Percentiles rank a stretch among this genome's conserved stretches.
phyloP scores from a whole-genome alignment of 805 yeast species.

The Torulaspora indica region DNA sequence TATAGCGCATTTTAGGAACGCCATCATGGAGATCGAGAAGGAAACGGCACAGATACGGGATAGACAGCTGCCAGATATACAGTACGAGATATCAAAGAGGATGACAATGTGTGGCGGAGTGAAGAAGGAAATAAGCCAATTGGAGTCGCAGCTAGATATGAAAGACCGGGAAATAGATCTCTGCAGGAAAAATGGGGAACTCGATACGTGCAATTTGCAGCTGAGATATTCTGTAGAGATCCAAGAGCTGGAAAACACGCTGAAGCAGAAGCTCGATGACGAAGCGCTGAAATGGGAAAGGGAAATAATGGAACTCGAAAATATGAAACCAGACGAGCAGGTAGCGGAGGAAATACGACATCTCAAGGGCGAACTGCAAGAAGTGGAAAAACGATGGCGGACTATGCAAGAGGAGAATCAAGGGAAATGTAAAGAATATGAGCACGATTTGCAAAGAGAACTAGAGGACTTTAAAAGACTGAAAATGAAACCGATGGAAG shows the following conservation, averaged over 20 bases:
- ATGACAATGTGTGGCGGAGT: conserved; percentile 21
- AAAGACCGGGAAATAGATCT: conserved; percentile 21
- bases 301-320: conserved; percentile 24
- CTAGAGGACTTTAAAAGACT: conserved; percentile 20
- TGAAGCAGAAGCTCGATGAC: conserved; percentile 19
- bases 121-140: conserved; percentile 20
- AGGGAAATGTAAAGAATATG: conserved; percentile 11
- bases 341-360: conserved; percentile 27
- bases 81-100: conserved; percentile 26
- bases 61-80: conserved; percentile 23
- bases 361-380: conserved; percentile 27
- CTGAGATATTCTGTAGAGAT: conserved; percentile 22
- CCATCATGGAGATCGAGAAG: conserved; percentile 29
- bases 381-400: conserved; percentile 14
- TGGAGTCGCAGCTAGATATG: conserved; percentile 19
- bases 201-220: conserved; percentile 21
- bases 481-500: conserved; percentile 26
- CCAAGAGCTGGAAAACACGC: conserved; percentile 24
- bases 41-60: conserved; percentile 21
- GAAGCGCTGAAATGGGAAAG: conserved; percentile 21
- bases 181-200: conserved; percentile 18
- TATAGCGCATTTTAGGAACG: conserved; percentile 27
- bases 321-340: conserved; percentile 33
- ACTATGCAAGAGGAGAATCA: conserved; percentile 16
- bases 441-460: conserved; percentile 20